A percentile compares a stretch with the other conserved stretches of the same genome.
Evolutionary conservation across 306 rosid species (phyloP).

Genomic region (Acmispon strigosus): DNA sequence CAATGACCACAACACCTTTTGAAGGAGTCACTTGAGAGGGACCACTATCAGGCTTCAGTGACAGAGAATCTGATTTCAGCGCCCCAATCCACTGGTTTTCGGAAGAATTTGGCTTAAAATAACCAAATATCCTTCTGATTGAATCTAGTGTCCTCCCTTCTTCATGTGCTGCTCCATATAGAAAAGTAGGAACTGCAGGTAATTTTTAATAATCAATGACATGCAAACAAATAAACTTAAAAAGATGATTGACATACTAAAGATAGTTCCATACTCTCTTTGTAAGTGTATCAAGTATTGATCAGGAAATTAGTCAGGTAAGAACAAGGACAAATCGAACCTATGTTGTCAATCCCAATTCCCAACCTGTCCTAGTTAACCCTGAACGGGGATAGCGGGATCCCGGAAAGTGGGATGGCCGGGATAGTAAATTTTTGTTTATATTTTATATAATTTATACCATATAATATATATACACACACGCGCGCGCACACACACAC

Average conservation of each 20-base stretch:
- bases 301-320: neutral
- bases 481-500: too few relatives aligned
- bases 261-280: constrained; percentile 2
- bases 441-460: too few relatives aligned
- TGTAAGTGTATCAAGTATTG: neutral
- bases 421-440: too few relatives aligned
- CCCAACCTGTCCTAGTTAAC: too few relatives aligned
- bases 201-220: constrained; percentile 17
- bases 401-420: too few relatives aligned
- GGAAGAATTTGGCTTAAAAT: constrained; percentile 67
- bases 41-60: constrained; percentile 63
- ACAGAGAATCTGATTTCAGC: constrained; percentile 33
- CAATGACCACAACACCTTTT: constrained; percentile 59
- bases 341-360: too few relatives aligned
- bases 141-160: constrained; percentile 63
- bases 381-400: too few relatives aligned
- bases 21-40: constrained; percentile 43
- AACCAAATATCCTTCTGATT: constrained; percentile 71
- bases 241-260: neutral
- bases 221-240: neutral
- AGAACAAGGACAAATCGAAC: neutral
- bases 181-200: constrained; percentile 69
- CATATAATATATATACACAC: too few relatives aligned
- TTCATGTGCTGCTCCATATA: constrained; percentile 81
- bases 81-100: constrained; percentile 69